phyloP scores from a whole-genome alignment of 345 rosid genomes.

The Citropsis articulata region DNA sequence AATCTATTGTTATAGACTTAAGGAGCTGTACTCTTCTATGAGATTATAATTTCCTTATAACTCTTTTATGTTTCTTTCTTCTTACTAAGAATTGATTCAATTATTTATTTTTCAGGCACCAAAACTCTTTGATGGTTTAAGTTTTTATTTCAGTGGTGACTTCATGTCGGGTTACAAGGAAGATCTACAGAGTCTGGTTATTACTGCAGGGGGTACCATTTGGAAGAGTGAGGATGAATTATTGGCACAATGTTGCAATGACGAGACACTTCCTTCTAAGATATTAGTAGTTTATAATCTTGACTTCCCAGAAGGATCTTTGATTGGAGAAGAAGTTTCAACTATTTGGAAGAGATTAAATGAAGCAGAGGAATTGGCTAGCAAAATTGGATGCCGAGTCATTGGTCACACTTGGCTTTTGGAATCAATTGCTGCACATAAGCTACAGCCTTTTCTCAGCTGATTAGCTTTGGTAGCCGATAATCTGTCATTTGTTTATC shows the following conservation, averaged over 20 bases:
- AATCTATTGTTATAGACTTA: neutral
- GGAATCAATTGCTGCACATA: constrained; percentile 75
- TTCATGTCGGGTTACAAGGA: constrained; percentile 55
- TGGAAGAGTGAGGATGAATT: constrained; percentile 44
- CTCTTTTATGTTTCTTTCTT: neutral
- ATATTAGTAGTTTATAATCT: constrained; percentile 60
- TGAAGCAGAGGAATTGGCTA: constrained; percentile 66
- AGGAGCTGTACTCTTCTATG: neutral
- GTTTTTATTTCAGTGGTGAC: constrained; percentile 59
- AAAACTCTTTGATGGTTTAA: constrained; percentile 64
- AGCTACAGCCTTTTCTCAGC: constrained; percentile 41
- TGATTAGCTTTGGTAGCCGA: constrained; percentile 2
- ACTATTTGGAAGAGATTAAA: constrained; percentile 64
- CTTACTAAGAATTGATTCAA: neutral
- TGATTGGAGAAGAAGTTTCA: constrained; percentile 65
- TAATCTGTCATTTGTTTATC: neutral
- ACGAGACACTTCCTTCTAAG: constrained; percentile 10
- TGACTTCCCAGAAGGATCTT: constrained; percentile 57
- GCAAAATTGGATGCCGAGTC: constrained; percentile 41
- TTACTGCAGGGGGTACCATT: constrained; percentile 62
- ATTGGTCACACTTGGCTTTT: constrained; percentile 75
- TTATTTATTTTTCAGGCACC: constrained; percentile 46
- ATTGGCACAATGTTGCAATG: constrained; percentile 15
- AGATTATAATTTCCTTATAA: neutral
- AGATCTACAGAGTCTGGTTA: constrained; percentile 62